phyloP scores from a whole-genome alignment of 2,329 filamentous ascomycete species.

The Aspergillus sp. region DNA sequence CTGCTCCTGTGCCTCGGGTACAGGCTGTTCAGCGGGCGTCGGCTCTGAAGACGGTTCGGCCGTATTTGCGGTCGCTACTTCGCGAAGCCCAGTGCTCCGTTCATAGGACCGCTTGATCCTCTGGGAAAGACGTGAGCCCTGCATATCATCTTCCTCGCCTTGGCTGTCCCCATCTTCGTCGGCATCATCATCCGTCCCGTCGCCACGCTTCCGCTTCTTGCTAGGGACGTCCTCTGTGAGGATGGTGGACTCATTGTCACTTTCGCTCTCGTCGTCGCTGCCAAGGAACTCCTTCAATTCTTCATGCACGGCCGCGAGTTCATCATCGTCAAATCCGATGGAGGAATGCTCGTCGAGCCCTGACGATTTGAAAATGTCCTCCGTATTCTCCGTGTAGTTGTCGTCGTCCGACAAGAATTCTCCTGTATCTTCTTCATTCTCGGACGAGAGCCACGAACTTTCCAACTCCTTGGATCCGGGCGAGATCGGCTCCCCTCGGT shows the following conservation, averaged over 20 bases:
- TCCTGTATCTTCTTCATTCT: slow-evolving; percentile 48
- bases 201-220: slow-evolving; percentile 40
- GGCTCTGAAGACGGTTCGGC: slow-evolving; percentile 2
- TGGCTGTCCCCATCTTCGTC: slow-evolving; percentile 34
- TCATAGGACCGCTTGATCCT: slow-evolving; percentile 42
- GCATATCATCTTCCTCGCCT: slow-evolving; percentile 34
- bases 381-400: slow-evolving; percentile 27
- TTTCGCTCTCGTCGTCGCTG: slow-evolving; percentile 48
- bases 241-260: slow-evolving; percentile 45
- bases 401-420: slow-evolving; percentile 47
- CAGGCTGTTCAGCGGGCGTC: slow-evolving; percentile 20
- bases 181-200: slow-evolving; percentile 23
- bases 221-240: slow-evolving; percentile 20
- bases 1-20: slow-evolving; percentile 27
- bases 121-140: slow-evolving; percentile 36
- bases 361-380: slow-evolving; percentile 50
- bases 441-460: slow-evolving; percentile 42
- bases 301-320: slow-evolving; percentile 64
- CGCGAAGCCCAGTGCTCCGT: slow-evolving; percentile 37
- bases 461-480: slow-evolving; percentile 46
- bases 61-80: slow-evolving; percentile 28
- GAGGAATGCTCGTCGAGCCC: slow-evolving; percentile 50
- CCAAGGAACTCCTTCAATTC: slow-evolving; percentile 72
- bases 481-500: slow-evolving; percentile 49
- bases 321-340: slow-evolving; percentile 58